phyloP scores from a whole-genome alignment of 441 rosid species.

The Metrosideros polymorpha region DNA sequence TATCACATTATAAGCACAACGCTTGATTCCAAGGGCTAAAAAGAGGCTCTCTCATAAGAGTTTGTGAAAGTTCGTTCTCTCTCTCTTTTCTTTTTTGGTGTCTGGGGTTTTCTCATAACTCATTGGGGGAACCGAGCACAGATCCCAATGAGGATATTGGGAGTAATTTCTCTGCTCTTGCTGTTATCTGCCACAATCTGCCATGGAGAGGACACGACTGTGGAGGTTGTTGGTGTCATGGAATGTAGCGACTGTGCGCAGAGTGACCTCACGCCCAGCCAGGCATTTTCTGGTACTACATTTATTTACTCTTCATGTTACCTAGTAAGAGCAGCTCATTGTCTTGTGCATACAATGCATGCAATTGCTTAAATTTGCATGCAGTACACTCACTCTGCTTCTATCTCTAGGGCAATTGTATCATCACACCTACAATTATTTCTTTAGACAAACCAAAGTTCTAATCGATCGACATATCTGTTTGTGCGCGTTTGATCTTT shows the following conservation, averaged over 20 bases:
- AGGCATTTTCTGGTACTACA: slow-evolving; percentile 49
- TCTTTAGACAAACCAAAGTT: neutral
- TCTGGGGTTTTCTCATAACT: neutral
- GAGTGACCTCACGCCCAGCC: slow-evolving; percentile 27
- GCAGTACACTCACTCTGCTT: neutral
- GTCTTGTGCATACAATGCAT: neutral
- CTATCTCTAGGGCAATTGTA: neutral
- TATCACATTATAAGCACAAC: neutral
- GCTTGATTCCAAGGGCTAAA: neutral
- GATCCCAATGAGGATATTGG: slow-evolving; percentile 46
- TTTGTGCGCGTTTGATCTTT: neutral
- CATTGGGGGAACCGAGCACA: neutral
- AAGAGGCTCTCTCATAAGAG: neutral
- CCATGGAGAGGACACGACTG: slow-evolving; percentile 14
- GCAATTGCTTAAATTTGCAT: neutral
- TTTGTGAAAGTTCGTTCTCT: neutral
- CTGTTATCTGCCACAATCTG: slow-evolving; percentile 16
- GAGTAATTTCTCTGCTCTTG: slow-evolving; percentile 16
- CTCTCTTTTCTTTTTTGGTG: neutral
- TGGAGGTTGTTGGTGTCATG: slow-evolving; percentile 38
- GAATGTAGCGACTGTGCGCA: slow-evolving; percentile 58
- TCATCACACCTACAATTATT: neutral
- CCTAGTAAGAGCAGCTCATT: neutral
- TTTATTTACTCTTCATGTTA: neutral
- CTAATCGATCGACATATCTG: neutral